phyloP scores from a whole-genome alignment of 1,284 basidiomycete genomes.

The Xanthoconium separans region DNA sequence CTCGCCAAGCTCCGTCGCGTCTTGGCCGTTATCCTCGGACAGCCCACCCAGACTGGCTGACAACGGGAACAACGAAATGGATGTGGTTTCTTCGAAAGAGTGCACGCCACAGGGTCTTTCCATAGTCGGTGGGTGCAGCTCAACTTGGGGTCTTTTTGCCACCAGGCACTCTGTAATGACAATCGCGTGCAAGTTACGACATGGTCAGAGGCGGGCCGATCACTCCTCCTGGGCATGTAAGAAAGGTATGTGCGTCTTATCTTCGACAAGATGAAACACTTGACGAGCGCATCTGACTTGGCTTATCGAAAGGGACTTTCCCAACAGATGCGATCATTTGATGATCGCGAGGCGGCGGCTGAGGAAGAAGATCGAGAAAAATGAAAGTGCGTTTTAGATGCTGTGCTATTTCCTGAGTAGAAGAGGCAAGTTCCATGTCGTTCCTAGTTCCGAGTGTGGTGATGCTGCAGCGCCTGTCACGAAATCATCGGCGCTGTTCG shows the following conservation, averaged over 20 bases:
- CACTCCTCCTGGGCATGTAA: slow-evolving; percentile 1
- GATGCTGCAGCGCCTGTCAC: slow-evolving; percentile 1
- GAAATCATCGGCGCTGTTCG: slow-evolving; percentile 1
- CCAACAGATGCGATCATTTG: neutral
- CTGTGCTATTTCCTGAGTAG: neutral
- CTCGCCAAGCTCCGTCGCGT: neutral
- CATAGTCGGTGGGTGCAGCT: neutral
- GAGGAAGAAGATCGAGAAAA: neutral
- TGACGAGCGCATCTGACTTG: slow-evolving; percentile 1
- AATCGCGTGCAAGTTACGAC: slow-evolving; percentile 9
- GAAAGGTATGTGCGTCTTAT: neutral
- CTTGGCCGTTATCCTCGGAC: neutral
- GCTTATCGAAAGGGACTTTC: slow-evolving; percentile 4
- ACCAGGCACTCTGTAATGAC: slow-evolving; percentile 20
- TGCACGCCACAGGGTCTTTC: slow-evolving; percentile 24
- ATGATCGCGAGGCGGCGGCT: neutral
- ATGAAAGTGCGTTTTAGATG: neutral
- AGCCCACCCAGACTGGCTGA: too few species aligned
- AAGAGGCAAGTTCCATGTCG: neutral
- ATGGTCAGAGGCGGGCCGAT: slow-evolving; percentile 16
- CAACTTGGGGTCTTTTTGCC: slow-evolving; percentile 6
- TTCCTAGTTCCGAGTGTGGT: neutral
- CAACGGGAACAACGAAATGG: too few species aligned
- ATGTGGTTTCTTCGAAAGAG: neutral
- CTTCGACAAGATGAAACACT: neutral